These are phyloP conservation scores for Croton setiger DNA, from an alignment of 441 rosid species.

Conservation along the genomic window DNA sequence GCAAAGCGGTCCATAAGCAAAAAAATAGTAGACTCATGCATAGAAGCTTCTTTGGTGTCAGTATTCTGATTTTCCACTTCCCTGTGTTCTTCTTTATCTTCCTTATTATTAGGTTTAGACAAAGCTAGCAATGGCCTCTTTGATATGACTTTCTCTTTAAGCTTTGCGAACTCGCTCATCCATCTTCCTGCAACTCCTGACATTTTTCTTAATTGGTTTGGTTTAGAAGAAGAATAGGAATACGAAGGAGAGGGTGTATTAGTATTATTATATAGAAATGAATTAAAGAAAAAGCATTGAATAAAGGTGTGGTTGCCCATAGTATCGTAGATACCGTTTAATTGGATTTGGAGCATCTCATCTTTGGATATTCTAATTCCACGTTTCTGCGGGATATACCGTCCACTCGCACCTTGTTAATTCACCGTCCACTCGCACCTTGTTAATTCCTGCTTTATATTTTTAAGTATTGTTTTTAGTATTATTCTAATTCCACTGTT, in stretches of 20 bases:
- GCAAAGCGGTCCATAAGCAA: conserved; percentile 85
- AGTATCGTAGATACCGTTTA: too few relatives aligned
- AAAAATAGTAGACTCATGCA: conserved; percentile 64
- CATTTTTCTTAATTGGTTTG: conserved; percentile 30
- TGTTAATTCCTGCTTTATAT: too few relatives aligned
- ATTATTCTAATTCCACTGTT: too few relatives aligned
- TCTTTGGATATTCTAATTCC: too few relatives aligned
- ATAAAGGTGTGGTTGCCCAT: too few relatives aligned
- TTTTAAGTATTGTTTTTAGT: too few relatives aligned
- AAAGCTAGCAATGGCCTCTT: conserved; percentile 18
- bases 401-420: too few relatives aligned
- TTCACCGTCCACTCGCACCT: too few relatives aligned
- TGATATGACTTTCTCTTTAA: conserved; percentile 46
- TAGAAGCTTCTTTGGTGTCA: conserved; percentile 30
- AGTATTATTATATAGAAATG: conserved; percentile 17
- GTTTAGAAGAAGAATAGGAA: not conserved
- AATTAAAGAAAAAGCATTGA: not conserved
- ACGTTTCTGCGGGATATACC: too few relatives aligned
- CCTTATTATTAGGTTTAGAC: conserved; percentile 23
- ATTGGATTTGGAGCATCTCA: too few relatives aligned
- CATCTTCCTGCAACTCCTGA: conserved; percentile 55
- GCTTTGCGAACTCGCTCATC: conserved; percentile 56
- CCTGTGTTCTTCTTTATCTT: conserved; percentile 21
- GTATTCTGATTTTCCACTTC: conserved; percentile 23
- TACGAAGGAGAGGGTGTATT: conserved; percentile 2